phyloP scores from a whole-genome alignment of 2,329 filamentous ascomycete species.

The Stachybotrys chartarum region DNA sequence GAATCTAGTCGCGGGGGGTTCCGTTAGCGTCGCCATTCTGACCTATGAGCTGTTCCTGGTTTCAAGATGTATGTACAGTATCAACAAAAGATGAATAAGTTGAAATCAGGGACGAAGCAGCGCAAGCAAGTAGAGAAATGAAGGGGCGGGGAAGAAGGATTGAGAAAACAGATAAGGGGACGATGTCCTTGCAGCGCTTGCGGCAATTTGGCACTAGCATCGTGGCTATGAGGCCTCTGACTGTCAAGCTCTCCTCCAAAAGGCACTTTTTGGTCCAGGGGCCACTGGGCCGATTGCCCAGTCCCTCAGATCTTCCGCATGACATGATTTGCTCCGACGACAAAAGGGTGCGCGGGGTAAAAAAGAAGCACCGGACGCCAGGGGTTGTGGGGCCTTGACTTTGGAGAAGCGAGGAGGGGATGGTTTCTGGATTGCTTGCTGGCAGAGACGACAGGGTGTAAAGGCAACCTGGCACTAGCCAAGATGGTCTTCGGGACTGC shows the following conservation, averaged over 20 bases:
- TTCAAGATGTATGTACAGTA: not conserved
- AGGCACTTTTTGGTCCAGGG: not conserved
- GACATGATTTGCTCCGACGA: not conserved
- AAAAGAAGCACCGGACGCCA: not conserved
- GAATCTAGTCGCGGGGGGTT: slow-evolving; percentile 39
- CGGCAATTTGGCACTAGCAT: slow-evolving; percentile 1
- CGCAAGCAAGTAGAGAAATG: not conserved
- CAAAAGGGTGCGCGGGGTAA: not conserved
- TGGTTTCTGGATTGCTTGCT: not conserved
- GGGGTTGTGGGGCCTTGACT: not conserved
- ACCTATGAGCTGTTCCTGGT: not conserved
- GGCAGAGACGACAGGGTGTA: not conserved
- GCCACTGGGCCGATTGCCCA: not conserved
- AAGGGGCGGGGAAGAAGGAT: not conserved
- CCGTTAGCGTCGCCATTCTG: slow-evolving; percentile 37
- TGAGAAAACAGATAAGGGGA: not conserved
- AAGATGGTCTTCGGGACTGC: not conserved
- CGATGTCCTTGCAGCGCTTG: not conserved
- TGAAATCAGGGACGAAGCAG: not conserved
- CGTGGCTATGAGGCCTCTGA: slow-evolving; percentile 2
- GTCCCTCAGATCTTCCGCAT: not conserved
- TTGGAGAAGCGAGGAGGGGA: not conserved
- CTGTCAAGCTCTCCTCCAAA: not conserved
- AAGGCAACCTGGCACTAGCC: not conserved
- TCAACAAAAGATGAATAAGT: slow-evolving; percentile 1